Percentiles rank a stretch among this genome's conserved stretches.
phyloP scores from a whole-genome alignment of 108 stramenopile species.

The Asterionellopsis glacialis region DNA sequence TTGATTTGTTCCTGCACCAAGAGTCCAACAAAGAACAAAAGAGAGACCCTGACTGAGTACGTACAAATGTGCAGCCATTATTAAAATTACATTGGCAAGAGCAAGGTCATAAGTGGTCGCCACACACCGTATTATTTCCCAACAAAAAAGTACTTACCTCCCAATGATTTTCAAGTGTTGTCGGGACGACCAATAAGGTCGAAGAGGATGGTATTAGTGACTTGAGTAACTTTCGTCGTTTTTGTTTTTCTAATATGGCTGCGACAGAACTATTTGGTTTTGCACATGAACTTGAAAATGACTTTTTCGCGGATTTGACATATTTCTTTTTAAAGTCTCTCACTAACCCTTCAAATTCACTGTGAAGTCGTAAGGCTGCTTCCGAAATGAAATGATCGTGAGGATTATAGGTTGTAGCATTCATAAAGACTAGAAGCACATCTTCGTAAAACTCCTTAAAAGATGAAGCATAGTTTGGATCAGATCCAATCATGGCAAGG shows the following conservation, averaged over 20 bases:
- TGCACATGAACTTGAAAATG: slow-evolving; percentile 30
- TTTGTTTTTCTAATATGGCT: slow-evolving; percentile 38
- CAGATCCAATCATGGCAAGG: slow-evolving; percentile 16
- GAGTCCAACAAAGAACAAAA: not conserved
- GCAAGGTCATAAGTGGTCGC: too few relatives aligned
- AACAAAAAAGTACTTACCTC: slow-evolving; percentile 23
- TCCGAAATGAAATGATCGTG: slow-evolving; percentile 49
- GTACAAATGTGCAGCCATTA: too few relatives aligned
- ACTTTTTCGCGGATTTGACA: slow-evolving; percentile 36
- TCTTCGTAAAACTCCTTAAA: slow-evolving; percentile 41
- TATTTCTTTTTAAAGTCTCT: slow-evolving; percentile 48
- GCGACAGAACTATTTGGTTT: slow-evolving; percentile 51
- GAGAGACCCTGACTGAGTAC: not conserved
- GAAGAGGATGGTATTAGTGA: slow-evolving; percentile 40
- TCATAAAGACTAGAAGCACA: slow-evolving; percentile 37
- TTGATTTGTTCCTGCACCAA: slow-evolving; percentile 53
- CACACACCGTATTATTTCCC: not conserved
- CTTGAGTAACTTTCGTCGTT: slow-evolving; percentile 25
- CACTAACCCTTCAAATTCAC: slow-evolving; percentile 29
- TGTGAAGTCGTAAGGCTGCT: slow-evolving; percentile 50
- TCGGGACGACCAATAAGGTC: slow-evolving; percentile 76
- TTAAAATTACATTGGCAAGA: too few relatives aligned
- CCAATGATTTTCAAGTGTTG: slow-evolving; percentile 73
- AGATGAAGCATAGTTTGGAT: slow-evolving; percentile 18
- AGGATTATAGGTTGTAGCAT: slow-evolving; percentile 87